A percentile compares a stretch with the other conserved stretches of the same genome.
These are phyloP conservation scores for Leptographium flavum DNA, from an alignment of 2,329 filamentous ascomycete genomes.

Conservation along the genomic window DNA sequence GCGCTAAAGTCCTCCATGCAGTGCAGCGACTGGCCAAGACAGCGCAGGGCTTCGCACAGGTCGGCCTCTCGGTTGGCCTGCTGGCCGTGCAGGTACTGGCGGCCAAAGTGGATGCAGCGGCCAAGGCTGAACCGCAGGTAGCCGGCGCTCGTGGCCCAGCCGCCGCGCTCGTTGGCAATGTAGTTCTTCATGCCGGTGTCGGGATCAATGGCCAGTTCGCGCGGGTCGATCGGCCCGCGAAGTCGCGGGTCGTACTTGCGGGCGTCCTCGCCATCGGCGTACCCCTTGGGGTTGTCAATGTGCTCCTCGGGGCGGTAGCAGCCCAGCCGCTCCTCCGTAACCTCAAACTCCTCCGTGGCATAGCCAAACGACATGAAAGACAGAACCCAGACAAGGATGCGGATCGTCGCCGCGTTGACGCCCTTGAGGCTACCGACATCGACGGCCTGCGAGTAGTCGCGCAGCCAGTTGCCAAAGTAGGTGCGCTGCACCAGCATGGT, in stretches of 20 bases:
- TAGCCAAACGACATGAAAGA: conserved; percentile 74
- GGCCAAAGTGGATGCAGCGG: conserved; percentile 63
- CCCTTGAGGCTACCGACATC: conserved; percentile 70
- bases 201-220: conserved; percentile 59
- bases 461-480: conserved; percentile 79
- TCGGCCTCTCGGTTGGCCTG: conserved; percentile 56
- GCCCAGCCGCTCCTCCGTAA: conserved; percentile 65
- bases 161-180: conserved; percentile 77
- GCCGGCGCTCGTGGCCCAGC: conserved; percentile 80
- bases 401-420: conserved; percentile 63
- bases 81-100: conserved; percentile 53
- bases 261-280: conserved; percentile 77
- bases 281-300: conserved; percentile 68
- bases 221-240: conserved; percentile 58
- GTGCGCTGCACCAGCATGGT: conserved; percentile 62
- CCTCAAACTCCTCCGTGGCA: conserved; percentile 75
- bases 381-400: conserved; percentile 66
- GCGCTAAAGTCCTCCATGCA: conserved; percentile 69
- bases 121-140: conserved; percentile 67
- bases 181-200: conserved; percentile 98
- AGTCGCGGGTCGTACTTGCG: conserved; percentile 68
- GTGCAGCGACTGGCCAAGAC: conserved; percentile 62
- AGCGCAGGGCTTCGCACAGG: conserved; percentile 66
- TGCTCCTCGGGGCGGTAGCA: conserved; percentile 67
- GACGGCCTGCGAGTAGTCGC: conserved; percentile 74